Percentiles rank a stretch among this genome's conserved stretches.
Evolutionary conservation across 83 land plant genomes (phyloP).

Genomic region (Isoetes engelmannii): DNA sequence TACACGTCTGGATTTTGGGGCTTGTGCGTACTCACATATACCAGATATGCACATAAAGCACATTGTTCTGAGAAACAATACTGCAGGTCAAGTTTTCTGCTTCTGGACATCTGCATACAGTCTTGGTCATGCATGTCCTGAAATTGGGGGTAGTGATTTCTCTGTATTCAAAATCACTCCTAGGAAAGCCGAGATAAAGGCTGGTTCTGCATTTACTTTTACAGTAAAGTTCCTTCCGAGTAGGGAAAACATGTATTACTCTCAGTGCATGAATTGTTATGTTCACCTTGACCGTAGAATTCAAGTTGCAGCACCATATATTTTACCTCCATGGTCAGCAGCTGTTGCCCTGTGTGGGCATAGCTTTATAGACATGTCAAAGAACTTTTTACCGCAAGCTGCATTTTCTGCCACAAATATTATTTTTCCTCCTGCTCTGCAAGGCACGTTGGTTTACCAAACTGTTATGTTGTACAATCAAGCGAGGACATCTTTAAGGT

Average conservation of each 20-base stretch:
- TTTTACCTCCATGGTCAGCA: slow-evolving; percentile 23
- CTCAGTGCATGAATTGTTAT: slow-evolving; percentile 16
- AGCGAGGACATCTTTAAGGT: slow-evolving; percentile 25
- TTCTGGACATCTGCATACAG: slow-evolving; percentile 8
- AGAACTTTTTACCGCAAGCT: slow-evolving; percentile 19
- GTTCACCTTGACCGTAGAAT: slow-evolving; percentile 17
- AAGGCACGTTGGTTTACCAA: slow-evolving; percentile 22
- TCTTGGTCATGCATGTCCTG: slow-evolving; percentile 22
- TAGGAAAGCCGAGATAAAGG: slow-evolving; percentile 8
- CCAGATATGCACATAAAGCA: slow-evolving; percentile 6
- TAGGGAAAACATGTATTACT: slow-evolving; percentile 26
- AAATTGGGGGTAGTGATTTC: background rate
- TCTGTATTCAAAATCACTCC: slow-evolving; percentile 19
- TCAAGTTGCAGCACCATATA: slow-evolving; percentile 7
- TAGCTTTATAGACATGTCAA: slow-evolving; percentile 10
- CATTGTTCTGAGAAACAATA: slow-evolving; percentile 24
- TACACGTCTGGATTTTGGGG: slow-evolving; percentile 19
- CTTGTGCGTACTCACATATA: background rate
- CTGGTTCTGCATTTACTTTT: slow-evolving; percentile 17
- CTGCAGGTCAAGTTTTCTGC: background rate
- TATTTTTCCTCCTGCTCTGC: slow-evolving; percentile 25
- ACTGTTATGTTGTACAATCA: slow-evolving; percentile 21
- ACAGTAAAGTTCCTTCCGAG: slow-evolving; percentile 15
- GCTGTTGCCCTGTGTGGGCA: slow-evolving; percentile 13
- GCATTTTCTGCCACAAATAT: slow-evolving; percentile 15